These are phyloP conservation scores for Populus simonii DNA, from an alignment of 345 rosid genomes.

Conservation along the genomic window DNA sequence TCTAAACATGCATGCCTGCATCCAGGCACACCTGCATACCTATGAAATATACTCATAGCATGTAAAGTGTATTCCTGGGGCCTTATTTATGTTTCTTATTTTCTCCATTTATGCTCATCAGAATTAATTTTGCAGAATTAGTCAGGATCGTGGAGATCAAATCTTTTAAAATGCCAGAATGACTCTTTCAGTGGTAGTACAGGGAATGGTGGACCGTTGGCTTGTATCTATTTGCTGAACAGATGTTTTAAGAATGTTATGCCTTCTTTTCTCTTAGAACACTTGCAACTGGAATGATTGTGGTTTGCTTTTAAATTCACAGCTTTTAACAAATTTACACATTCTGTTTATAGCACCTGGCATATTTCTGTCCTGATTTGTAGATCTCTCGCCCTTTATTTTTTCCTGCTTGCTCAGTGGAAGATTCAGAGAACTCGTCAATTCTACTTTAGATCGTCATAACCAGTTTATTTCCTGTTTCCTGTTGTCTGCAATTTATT, in stretches of 20 bases:
- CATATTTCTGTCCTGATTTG: neutral
- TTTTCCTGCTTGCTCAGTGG: neutral
- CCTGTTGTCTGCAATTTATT: neutral
- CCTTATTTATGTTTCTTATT: neutral
- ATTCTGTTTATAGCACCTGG: neutral
- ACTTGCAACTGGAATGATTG: neutral
- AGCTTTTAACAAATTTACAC: neutral
- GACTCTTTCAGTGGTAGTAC: neutral
- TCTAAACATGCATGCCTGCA: neutral
- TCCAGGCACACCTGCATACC: neutral
- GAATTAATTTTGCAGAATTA: slow-evolving; percentile 26
- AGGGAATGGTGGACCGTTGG: slow-evolving; percentile 13
- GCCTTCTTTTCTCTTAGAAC: neutral
- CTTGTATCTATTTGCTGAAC: slow-evolving; percentile 15
- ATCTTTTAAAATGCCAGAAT: neutral
- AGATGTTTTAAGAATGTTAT: slow-evolving; percentile 1
- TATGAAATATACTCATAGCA: neutral
- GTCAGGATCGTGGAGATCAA: neutral
- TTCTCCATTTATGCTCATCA: neutral
- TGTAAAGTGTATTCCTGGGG: neutral
- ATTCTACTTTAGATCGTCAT: neutral
- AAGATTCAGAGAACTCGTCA: neutral
- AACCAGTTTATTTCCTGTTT: neutral
- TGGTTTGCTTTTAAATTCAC: slow-evolving; percentile 6
- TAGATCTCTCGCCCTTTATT: neutral